Percentiles rank a stretch among this genome's conserved stretches.
Evolutionary conservation across 257 asterid genomes (phyloP).

Genomic region (Solanum medicagineum): DNA sequence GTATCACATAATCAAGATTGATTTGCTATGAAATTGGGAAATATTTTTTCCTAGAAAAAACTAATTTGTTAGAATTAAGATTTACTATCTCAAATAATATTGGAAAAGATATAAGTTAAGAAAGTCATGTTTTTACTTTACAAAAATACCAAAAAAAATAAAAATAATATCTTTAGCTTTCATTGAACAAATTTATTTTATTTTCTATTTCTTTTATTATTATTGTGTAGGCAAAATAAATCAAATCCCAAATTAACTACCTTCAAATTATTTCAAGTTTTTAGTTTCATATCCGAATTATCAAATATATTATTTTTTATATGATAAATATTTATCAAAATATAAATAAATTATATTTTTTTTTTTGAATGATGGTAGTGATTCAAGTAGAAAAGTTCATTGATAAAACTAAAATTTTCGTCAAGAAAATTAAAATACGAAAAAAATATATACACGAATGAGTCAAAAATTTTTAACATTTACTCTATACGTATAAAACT

Average conservation of each 20-base stretch:
- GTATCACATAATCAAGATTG: too few relatives aligned
- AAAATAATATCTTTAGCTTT: neutral
- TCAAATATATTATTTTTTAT: too few relatives aligned
- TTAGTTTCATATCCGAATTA: too few relatives aligned
- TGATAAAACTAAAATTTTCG: neutral
- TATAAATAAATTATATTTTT: neutral
- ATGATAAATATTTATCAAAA: neutral
- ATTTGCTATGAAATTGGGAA: too few relatives aligned
- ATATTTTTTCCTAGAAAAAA: too few relatives aligned
- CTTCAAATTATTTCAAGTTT: too few relatives aligned
- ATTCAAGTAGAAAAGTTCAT: neutral
- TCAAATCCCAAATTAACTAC: too few relatives aligned
- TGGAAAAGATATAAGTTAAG: neutral
- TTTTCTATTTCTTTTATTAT: too few relatives aligned
- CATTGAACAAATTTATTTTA: neutral
- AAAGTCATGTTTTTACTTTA: neutral
- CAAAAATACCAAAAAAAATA: neutral
- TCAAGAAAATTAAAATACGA: neutral
- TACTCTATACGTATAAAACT: neutral
- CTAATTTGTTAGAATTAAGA: too few relatives aligned
- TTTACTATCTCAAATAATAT: too few relatives aligned
- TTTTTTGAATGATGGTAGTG: neutral
- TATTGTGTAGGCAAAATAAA: too few relatives aligned
- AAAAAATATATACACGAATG: neutral
- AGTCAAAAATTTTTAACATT: neutral